Base-by-base conservation (phyloP, 352 stramenopile species). In the Aphanomyces astaci region DNA sequence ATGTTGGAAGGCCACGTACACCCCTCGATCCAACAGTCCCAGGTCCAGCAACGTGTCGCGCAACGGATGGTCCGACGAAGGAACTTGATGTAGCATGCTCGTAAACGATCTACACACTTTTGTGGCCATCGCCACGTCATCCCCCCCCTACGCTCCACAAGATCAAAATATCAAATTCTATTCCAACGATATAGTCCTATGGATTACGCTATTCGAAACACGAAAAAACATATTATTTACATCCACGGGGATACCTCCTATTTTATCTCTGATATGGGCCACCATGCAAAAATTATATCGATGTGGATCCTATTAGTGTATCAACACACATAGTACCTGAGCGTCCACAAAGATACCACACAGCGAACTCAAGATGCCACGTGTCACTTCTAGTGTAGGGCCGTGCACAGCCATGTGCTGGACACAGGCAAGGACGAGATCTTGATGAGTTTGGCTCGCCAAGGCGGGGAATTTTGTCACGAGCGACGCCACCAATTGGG, bases 341-440 rank as follows among this genome's bases (percentile, higher is more conserved):
- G 27, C 54, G 2, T 87, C 79, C 51, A 89, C 74, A n/a, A 90
- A 81, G 43, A 88, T 63, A n/a, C 72, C 84, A 60, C 78, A 84
- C 1, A 93, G 54, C 9, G 90, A 77, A 0, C 78, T 81, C 15
- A 93, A 70, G 40, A 91, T 81, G 24, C 90, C 80, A 25, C 78
- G 73, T 5, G 25, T 82, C 77, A 19, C 87, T 57, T 5, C 73
- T 51, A 1, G 73, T 73, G 2, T 88, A 78, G 17, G 74, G 48
- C 36, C 82, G 32, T 78, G 73, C 24, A 77, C 82, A 53, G 82
- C 89, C 10, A 90, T 80, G 43, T 90, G 89, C 64, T 93, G 82
- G n/a, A 88, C 82, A 25, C 89, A 84, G 19, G 81, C 75, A 25
- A 93, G 73, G 7, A 89, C 86, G 64, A 90, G 89, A 15, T 88